Base-by-base conservation (phyloP, 768 basidiomycete genomes). In the Lactifluus hygrophoroides region DNA sequence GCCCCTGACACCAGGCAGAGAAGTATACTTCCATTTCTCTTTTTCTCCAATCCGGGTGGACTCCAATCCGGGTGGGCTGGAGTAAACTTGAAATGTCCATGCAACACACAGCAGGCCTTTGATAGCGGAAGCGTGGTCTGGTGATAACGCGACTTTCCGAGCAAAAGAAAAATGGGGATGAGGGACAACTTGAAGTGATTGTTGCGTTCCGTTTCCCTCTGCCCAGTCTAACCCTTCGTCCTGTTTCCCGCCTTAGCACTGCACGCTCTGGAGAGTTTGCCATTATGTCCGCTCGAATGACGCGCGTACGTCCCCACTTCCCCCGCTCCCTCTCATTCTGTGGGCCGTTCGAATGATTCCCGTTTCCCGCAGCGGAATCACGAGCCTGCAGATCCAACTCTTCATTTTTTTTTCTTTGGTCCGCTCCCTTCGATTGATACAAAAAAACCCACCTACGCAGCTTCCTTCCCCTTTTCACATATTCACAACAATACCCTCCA, bases 301-400 rank as follows among this genome's bases (percentile, higher is more conserved):
- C 40, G 28, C 16, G 38, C 34, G 46, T 30, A 34, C 51, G 13
- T 47, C 44, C 43, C 21, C 37, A 21, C 45, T 52, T 40, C 37
- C 32, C 52, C 45, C 52, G n/a, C 46, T 54, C 43, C 58, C 46
- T 46, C 52, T 9, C 58, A 35, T 46, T 45, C 16, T 16, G 16
- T 14, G 30, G 28, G 28, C 46, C 57, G 16, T 53, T n/a, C 43
- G 16, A 27, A 30, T 34, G 8, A 25, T 34, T 56, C 48, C 6
- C 21, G 28, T 34, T 49, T 27, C 47, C 28, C 47, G 38, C 28
- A 34, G 28, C n/a, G 21, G 30, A 27, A 38, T 45, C 30, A 23
- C 56, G n/a, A 19, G 40, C n/a, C 16, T 38, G 5, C 25, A 10
- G 28, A 13, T 17, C 19, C 30, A 37, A 27, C 13, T 3, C 21